Evolutionary conservation across 2,329 filamentous ascomycete genomes (phyloP), one percentile per base, ranked within the genome.

Genomic region (Phialemoniopsis sp.): DNA sequence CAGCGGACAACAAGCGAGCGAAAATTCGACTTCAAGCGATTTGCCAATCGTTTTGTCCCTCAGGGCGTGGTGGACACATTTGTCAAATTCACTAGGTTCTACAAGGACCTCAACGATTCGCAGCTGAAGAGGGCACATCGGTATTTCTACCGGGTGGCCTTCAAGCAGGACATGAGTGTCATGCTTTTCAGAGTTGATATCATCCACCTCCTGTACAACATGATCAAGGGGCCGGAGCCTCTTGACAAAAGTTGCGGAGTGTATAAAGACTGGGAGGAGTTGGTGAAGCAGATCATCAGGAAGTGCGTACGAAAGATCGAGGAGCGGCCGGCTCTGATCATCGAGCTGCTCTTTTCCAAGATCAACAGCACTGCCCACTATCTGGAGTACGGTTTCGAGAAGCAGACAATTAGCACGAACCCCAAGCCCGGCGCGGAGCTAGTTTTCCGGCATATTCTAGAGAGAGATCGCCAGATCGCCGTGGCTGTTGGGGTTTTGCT

Each of bases 321-420:
- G 45, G 82, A 95, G 49, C 78, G 89, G 32, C 89, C 89, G 1
- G 87, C 91, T 46, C 70, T 96, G 31, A 76, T 95, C 36, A 84
- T 94, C 1, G 93, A 98, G 63, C 80, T 98, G 73, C 72, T 98
- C 13, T 98, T 98, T 62, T 95, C 87, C 60, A 98, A 98, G 62
- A 85, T 89, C 41, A 83, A 82, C 37, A 77, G 78, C 34, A 95
- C 88, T 0, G 76, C 89, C 1, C 88, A 87, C 62, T 97, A 89
- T 57, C 74, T 98, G 5, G 90, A 97, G 56, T 89, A 90, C 54
- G 93, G 93, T 0, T 85, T 88, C 50, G 89, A 96, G 53, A 87
- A 83, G 55, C 89, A 91, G 48, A 78, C 83, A 0, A 58, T 82
- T 17, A 74, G 76, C 15, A 69, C 73, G 14, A 54, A 62, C n/a